Evolutionary conservation across 164 flowering plant species (phyloP).

Genomic region (grape (Vitis vinifera)): ASM3070453v1 NC_081808.1:21050501-21051000

Average conservation of each 20-base stretch:
- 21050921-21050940: slow-evolving; percentile 42
- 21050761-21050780: not conserved
- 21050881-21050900: slow-evolving; percentile 55
- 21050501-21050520: no score
- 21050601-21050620: not conserved
- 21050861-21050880: slow-evolving; percentile 78
- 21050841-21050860: slow-evolving; percentile 69
- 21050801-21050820: slow-evolving; percentile 32
- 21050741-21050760: not conserved
- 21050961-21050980: slow-evolving; percentile 93
- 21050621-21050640: slow-evolving; percentile 15
- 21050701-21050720: slow-evolving; percentile 13
- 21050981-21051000: slow-evolving; percentile 50
- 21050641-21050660: slow-evolving; percentile 14
- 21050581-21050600: not conserved
- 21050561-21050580: not conserved
- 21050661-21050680: slow-evolving; percentile 30
- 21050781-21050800: not conserved
- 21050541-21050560: slow-evolving; percentile 11
- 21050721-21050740: no score
- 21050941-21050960: slow-evolving; percentile 66
- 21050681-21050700: slow-evolving; percentile 14
- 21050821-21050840: slow-evolving; percentile 71
- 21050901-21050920: slow-evolving; percentile 39
- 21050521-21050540: slow-evolving; percentile 8